Percentiles rank a stretch among this genome's conserved stretches.
These are phyloP conservation scores for Isabelozyma pseudorhagii DNA, from an alignment of 805 yeast species.

Conservation along the genomic window DNA sequence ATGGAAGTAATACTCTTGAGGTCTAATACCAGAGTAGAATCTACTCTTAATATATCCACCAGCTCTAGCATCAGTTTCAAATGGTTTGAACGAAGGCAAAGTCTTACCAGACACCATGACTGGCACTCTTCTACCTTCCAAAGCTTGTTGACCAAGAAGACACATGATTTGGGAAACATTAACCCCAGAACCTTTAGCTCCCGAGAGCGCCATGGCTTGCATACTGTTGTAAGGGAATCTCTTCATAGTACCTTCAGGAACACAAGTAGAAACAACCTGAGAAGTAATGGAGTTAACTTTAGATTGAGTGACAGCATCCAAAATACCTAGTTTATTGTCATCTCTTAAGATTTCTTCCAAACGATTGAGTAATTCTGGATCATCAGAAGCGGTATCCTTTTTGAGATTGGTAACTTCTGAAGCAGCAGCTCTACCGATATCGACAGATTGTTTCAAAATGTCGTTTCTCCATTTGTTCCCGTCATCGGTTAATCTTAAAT, in stretches of 20 bases:
- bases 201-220: slow-evolving; percentile 99
- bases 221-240: slow-evolving; percentile 92
- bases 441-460: slow-evolving; percentile 71
- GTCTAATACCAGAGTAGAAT: slow-evolving; percentile 95
- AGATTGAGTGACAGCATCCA: slow-evolving; percentile 93
- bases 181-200: slow-evolving; percentile 98
- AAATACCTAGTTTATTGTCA: slow-evolving; percentile 83
- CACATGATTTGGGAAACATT: slow-evolving; percentile 99
- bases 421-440: slow-evolving; percentile 89
- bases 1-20: slow-evolving; percentile 99
- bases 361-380: slow-evolving; percentile 79
- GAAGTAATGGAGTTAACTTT: slow-evolving; percentile 91
- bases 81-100: slow-evolving; percentile 92
- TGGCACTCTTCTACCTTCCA: slow-evolving; percentile 99
- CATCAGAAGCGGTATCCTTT: slow-evolving; percentile 43
- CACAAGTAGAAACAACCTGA: slow-evolving; percentile 90
- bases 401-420: slow-evolving; percentile 88
- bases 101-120: slow-evolving; percentile 99
- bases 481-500: slow-evolving; percentile 82
- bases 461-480: slow-evolving; percentile 90
- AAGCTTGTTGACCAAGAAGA: slow-evolving; percentile 96
- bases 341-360: slow-evolving; percentile 94
- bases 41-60: slow-evolving; percentile 98
- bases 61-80: slow-evolving; percentile 95
- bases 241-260: slow-evolving; percentile 95